These are phyloP conservation scores for Arthroderma sp. DNA, from an alignment of 2,329 filamentous ascomycete genomes.

Conservation along the genomic window DNA sequence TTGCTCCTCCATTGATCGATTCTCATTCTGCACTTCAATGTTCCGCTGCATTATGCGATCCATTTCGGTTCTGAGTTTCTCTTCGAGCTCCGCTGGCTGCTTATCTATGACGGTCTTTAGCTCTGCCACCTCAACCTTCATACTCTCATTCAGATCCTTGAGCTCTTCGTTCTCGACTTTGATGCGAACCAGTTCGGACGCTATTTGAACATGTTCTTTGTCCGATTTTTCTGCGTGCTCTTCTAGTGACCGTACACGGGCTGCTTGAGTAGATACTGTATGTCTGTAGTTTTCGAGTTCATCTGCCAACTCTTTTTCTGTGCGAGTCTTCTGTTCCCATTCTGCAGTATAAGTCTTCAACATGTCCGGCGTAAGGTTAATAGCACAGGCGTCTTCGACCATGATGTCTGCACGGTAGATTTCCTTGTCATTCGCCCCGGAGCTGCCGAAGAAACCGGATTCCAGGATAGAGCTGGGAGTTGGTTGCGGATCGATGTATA, in stretches of 20 bases:
- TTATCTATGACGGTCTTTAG: conserved; percentile 76
- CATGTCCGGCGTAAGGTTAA: conserved; percentile 72
- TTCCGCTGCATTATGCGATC: conserved; percentile 88
- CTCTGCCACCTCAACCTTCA: conserved; percentile 75
- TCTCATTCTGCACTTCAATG: conserved; percentile 86
- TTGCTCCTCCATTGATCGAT: conserved; percentile 74
- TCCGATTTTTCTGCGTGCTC: conserved; percentile 80
- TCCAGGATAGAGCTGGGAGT: conserved; percentile 88
- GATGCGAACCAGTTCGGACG: conserved; percentile 78
- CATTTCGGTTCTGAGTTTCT: conserved; percentile 68
- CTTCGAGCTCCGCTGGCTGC: conserved; percentile 80
- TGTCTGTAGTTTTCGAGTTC: conserved; percentile 65
- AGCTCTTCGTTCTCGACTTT: conserved; percentile 91
- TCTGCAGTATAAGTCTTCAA: conserved; percentile 70
- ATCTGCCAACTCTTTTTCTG: conserved; percentile 67
- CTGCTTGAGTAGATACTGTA: conserved; percentile 54
- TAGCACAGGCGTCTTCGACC: conserved; percentile 79
- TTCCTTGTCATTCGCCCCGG: conserved; percentile 80
- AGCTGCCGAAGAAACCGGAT: conserved; percentile 93
- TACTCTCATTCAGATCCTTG: conserved; percentile 75
- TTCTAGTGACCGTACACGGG: conserved; percentile 73
- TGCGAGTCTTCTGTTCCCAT: conserved; percentile 83
- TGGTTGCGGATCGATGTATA: conserved; percentile 89
- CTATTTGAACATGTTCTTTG: conserved; percentile 77
- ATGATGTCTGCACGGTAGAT: conserved; percentile 90